Conservation (phyloP, 176 grass and related monocot species). For the Aechmea fasciata region DNA sequence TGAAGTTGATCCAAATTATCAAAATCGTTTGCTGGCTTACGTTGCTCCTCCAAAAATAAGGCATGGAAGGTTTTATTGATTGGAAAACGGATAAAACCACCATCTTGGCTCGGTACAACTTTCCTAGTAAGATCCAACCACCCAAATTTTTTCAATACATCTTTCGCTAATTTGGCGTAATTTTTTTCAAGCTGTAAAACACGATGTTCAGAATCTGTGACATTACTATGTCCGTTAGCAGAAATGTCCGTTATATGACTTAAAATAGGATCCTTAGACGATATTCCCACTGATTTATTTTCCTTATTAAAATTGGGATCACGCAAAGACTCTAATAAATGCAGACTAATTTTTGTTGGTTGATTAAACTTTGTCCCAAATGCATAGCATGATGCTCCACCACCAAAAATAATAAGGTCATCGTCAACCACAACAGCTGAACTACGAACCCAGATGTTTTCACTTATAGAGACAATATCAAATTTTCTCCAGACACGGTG, state of each 20-base stretch:
- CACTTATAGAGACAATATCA: constrained; percentile 40
- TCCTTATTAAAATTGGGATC: constrained; percentile 14
- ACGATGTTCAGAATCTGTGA: constrained; percentile 21
- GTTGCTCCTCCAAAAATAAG: constrained; percentile 32
- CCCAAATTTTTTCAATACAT: constrained; percentile 70
- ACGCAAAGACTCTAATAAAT: constrained; percentile 37
- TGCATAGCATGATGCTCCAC: constrained; percentile 92
- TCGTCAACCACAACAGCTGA: constrained; percentile 60
- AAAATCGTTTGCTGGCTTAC: constrained; percentile 13
- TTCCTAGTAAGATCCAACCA: constrained; percentile 89
- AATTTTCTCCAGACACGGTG: constrained; percentile 46
- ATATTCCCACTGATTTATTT: constrained; percentile 7
- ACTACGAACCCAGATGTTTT: constrained; percentile 72
- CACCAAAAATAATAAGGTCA: constrained; percentile 72
- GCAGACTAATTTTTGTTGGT: constrained; percentile 70
- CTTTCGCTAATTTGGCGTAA: constrained; percentile 70
- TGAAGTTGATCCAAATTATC: constrained; percentile 23
- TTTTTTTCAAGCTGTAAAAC: constrained; percentile 66
- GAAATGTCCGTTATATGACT: constrained; percentile 10
- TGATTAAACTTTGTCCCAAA: constrained; percentile 82
- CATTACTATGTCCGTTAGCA: constrained; percentile 14
- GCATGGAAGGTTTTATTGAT: constrained; percentile 40
- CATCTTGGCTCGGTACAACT: constrained; percentile 54
- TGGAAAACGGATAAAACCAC: constrained; percentile 49
- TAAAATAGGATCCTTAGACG: background rate